phyloP scores from a whole-genome alignment of 1,284 basidiomycete genomes.

The Heterobasidion annosum region DNA sequence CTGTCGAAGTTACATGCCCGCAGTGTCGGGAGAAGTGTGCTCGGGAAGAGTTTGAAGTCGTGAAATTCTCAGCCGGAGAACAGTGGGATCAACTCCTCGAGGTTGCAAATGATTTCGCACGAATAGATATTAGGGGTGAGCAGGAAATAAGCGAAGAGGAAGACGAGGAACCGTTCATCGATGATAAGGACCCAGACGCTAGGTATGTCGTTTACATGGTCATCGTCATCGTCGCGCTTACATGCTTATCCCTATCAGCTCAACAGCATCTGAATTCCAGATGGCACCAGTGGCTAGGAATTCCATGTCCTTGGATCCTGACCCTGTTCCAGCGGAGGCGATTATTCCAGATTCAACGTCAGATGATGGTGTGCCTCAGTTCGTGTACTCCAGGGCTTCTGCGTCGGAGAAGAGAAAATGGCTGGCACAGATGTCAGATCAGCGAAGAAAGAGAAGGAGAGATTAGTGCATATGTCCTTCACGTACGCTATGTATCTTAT shows the following conservation, averaged over 20 bases:
- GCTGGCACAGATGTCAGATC: too few relatives aligned
- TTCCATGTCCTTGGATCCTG: not conserved
- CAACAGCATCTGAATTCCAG: not conserved
- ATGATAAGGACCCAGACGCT: slow-evolving; percentile 17
- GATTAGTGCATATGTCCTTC: too few relatives aligned
- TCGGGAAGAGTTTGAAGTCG: slow-evolving; percentile 27
- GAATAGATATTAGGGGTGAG: slow-evolving; percentile 25
- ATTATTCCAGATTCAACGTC: not conserved
- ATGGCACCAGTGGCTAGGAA: not conserved
- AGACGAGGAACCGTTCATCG: slow-evolving; percentile 28
- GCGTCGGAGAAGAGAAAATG: too few relatives aligned
- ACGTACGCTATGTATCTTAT: too few relatives aligned
- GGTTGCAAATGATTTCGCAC: slow-evolving; percentile 30
- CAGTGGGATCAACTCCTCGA: slow-evolving; percentile 41
- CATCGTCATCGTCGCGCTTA: not conserved
- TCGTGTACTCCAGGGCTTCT: too few relatives aligned
- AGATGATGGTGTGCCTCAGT: too few relatives aligned
- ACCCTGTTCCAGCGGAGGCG: not conserved
- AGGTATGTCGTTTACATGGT: slow-evolving; percentile 5
- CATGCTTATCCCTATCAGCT: not conserved
- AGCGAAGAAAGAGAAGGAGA: too few relatives aligned
- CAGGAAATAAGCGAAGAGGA: slow-evolving; percentile 34
- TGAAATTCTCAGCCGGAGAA: slow-evolving; percentile 32
- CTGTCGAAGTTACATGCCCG: slow-evolving; percentile 26
- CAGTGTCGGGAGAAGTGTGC: slow-evolving; percentile 25